Conservation (phyloP, 73 alveolate species). For the Tetrahymena malaccensis region DNA sequence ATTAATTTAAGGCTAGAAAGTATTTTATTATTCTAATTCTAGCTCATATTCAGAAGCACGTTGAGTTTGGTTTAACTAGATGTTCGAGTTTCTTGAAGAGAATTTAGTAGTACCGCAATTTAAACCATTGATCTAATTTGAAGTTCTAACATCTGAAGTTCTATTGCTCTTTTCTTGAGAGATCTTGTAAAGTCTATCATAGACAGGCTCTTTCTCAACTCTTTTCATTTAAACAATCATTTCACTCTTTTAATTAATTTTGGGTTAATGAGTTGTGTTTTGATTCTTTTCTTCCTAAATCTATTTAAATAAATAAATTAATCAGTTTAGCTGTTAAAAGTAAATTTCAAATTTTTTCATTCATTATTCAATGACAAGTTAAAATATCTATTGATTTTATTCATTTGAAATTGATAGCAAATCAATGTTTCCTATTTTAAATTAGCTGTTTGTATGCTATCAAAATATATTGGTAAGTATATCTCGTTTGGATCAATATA, state of each 20-base stretch:
- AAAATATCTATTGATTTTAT: no score
- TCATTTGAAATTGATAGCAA: background rate
- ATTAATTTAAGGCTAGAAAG: slow-evolving; percentile 16
- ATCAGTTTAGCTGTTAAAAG: background rate
- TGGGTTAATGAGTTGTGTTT: background rate
- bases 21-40: background rate
- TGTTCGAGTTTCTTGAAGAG: background rate
- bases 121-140: background rate
- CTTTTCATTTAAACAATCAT: slow-evolving; percentile 1
- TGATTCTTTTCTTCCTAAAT: background rate
- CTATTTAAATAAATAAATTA: background rate
- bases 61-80: background rate
- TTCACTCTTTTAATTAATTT: background rate
- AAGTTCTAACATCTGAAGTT: background rate
- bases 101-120: background rate
- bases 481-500: background rate
- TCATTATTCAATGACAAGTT: background rate
- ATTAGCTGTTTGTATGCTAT: background rate
- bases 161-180: background rate
- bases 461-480: background rate
- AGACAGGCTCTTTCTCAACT: slow-evolving; percentile 18
- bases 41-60: background rate
- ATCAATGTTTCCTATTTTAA: no score
- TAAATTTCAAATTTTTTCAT: background rate
- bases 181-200: slow-evolving; percentile 30